phyloP scores from a whole-genome alignment of 768 basidiomycete genomes.

The Lactarius sp. region DNA sequence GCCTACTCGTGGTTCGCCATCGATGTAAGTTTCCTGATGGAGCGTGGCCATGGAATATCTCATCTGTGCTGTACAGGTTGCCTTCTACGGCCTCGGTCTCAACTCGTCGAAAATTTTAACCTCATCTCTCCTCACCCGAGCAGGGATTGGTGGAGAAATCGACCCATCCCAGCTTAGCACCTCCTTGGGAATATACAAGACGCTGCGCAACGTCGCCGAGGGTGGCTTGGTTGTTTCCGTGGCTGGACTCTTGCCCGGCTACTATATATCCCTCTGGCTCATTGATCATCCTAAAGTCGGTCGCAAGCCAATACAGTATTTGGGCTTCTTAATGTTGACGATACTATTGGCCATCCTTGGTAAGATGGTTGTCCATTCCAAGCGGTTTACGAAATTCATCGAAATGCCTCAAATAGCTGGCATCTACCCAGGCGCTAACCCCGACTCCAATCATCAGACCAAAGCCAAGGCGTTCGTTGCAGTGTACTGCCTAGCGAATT shows the following conservation, averaged over 20 bases:
- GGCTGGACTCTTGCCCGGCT: slow-evolving; percentile 79
- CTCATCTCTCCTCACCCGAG: slow-evolving; percentile 35
- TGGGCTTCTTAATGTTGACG: slow-evolving; percentile 68
- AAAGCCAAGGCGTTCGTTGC: slow-evolving; percentile 35
- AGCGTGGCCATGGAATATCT: not conserved
- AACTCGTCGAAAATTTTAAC: slow-evolving; percentile 72
- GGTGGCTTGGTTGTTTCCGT: slow-evolving; percentile 73
- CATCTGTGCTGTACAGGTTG: slow-evolving; percentile 44
- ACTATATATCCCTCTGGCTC: slow-evolving; percentile 57
- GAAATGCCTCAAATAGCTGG: slow-evolving; percentile 21
- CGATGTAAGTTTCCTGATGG: slow-evolving; percentile 46
- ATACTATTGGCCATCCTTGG: slow-evolving; percentile 64
- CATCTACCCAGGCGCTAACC: slow-evolving; percentile 5
- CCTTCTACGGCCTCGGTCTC: slow-evolving; percentile 85
- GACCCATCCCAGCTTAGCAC: slow-evolving; percentile 34
- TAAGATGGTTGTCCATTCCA: slow-evolving; percentile 33
- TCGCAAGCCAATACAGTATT: slow-evolving; percentile 73
- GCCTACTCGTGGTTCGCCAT: slow-evolving; percentile 88
- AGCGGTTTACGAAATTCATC: slow-evolving; percentile 29
- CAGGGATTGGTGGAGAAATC: slow-evolving; percentile 57
- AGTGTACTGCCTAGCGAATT: slow-evolving; percentile 38
- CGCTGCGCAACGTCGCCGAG: slow-evolving; percentile 56
- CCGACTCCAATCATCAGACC: slow-evolving; percentile 34
- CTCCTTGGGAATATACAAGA: slow-evolving; percentile 38
- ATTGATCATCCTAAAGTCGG: slow-evolving; percentile 63